phyloP scores from a whole-genome alignment of 208 protist species.

The Wallacemonas collosoma region DNA sequence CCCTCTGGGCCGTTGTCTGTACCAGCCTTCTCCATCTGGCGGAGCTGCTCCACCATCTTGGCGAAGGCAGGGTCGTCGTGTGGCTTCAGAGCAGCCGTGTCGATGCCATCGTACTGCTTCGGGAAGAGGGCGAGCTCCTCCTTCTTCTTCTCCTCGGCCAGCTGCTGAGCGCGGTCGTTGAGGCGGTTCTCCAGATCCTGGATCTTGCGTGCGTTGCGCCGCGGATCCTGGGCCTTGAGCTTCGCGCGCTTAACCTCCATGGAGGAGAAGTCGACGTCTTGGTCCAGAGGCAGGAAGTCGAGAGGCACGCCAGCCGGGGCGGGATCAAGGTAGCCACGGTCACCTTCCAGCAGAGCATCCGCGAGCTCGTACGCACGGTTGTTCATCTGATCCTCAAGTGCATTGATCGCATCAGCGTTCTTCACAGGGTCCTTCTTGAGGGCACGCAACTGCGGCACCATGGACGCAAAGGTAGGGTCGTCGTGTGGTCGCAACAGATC shows the following conservation, averaged over 20 bases:
- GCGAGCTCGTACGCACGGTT: slow-evolving; percentile 77
- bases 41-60: slow-evolving; percentile 54
- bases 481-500: slow-evolving; percentile 53
- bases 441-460: slow-evolving; percentile 70
- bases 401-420: slow-evolving; percentile 36
- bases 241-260: slow-evolving; percentile 75
- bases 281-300: slow-evolving; percentile 61
- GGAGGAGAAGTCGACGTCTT: slow-evolving; percentile 56
- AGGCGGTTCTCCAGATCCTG: slow-evolving; percentile 61
- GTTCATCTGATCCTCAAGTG: slow-evolving; percentile 78
- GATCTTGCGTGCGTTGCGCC: slow-evolving; percentile 65
- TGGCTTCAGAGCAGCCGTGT: slow-evolving; percentile 49
- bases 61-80: slow-evolving; percentile 66
- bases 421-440: slow-evolving; percentile 55
- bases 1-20: slow-evolving; percentile 29
- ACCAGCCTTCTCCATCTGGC: slow-evolving; percentile 39
- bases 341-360: slow-evolving; percentile 55
- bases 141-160: slow-evolving; percentile 63
- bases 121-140: slow-evolving; percentile 60
- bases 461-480: slow-evolving; percentile 48
- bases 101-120: slow-evolving; percentile 54
- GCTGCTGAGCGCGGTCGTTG: slow-evolving; percentile 58
- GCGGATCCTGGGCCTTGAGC: slow-evolving; percentile 66
- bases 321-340: slow-evolving; percentile 73
- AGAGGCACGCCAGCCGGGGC: slow-evolving; percentile 65